A percentile compares a stretch with the other conserved stretches of the same genome.
Evolutionary conservation across 331 rosid species (phyloP).

Genomic region (Malus hybrid): DNA sequence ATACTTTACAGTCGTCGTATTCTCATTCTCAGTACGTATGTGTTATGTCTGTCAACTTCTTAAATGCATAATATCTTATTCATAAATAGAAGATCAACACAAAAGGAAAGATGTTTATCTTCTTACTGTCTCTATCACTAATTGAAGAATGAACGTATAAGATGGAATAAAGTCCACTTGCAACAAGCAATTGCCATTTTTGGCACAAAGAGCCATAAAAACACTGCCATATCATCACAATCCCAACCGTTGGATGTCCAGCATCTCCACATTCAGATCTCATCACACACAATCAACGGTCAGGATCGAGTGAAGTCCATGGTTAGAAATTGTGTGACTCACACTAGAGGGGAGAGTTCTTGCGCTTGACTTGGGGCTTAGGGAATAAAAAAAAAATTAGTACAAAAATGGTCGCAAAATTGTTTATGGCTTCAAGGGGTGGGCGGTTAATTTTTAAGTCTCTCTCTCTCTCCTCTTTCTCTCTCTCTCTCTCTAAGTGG

Average conservation of each 20-base stretch:
- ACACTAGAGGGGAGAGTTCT: neutral
- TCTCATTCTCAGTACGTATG: neutral
- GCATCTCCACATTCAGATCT: neutral
- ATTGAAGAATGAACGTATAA: neutral
- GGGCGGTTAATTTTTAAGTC: slow-evolving; percentile 45
- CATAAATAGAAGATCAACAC: too few species aligned
- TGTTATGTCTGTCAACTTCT: too few species aligned
- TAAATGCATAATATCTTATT: too few species aligned
- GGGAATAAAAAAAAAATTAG: neutral
- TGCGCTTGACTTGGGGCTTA: neutral
- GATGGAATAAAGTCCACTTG: neutral
- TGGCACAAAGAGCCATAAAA: neutral
- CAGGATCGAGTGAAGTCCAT: neutral
- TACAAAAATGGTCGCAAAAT: too few species aligned
- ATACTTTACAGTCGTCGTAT: too few species aligned
- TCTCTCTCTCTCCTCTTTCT: slow-evolving; percentile 14
- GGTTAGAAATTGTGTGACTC: neutral
- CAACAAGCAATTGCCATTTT: neutral
- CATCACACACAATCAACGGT: neutral
- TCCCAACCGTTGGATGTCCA: neutral
- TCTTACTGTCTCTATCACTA: neutral
- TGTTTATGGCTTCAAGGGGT: slow-evolving; percentile 8
- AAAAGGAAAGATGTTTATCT: neutral
- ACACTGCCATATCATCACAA: neutral
- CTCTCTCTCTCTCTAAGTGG: slow-evolving; percentile 21